Base-by-base conservation (phyloP, 2,329 filamentous ascomycete genomes). In the Lachnum nothofagi region DNA sequence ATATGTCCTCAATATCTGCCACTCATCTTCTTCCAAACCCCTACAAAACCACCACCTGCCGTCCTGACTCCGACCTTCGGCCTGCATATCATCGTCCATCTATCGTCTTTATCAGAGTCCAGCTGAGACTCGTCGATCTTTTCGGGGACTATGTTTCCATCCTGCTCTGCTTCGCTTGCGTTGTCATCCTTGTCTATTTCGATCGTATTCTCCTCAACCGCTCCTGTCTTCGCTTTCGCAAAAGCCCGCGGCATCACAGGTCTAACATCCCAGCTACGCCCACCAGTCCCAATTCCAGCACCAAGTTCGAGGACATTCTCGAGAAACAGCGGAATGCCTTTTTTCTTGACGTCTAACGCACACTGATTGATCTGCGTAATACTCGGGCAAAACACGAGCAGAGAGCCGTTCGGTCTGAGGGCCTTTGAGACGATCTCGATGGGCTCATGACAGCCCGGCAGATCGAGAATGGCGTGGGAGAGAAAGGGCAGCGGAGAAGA, bases 291-390 rank as follows among this genome's bases (percentile, higher is more conserved):
- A 23, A 68, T 63, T 27, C 72, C 75, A n/a, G 72, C 69, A 3
- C 73, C 72, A 54, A 85, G 68, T 64, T 86, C 83, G 14, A 85
- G 60, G 0, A 82, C 78, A 38, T 72, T 75, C 33, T 85, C 81
- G 7, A 82, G 66, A 22, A 74, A 65, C 19, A 77, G 46, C 14
- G 79, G 79, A 45, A 88, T 68, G 2, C 66, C 67, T 10, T 78
- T 69, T 23, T 74, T 67, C 49, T 75, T 75, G 25, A 82, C 76
- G 33, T 71, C 65, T 39, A 76, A 68, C 23, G 83, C 70, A 50
- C 83, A 86, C 4, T 82, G 76, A 34, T 76, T 80, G 47, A 91
- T 85, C 65, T 91, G 88, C 8, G 86, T 90, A 50, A 93, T 81
- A 58, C 82, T 88, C 0, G 88, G 88, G 55, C 81, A 82, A 68